Conservation (phyloP, 2,329 filamentous ascomycete genomes). For the Colletotrichum coccodes region DNA sequence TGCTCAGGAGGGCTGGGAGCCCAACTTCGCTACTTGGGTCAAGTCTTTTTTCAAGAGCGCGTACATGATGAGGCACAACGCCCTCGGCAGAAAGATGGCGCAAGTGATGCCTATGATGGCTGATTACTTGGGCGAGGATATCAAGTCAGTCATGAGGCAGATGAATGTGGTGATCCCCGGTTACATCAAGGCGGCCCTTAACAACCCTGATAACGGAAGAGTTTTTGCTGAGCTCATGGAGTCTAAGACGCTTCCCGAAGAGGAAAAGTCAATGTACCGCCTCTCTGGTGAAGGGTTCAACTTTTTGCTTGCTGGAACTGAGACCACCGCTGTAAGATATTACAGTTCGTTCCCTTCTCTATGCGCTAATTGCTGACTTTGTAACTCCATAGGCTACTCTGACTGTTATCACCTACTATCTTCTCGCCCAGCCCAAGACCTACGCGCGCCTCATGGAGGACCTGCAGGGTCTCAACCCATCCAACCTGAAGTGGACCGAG, state of each 20-base stretch:
- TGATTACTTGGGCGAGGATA: slow-evolving; percentile 37
- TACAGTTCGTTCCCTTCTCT: neutral
- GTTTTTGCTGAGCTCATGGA: slow-evolving; percentile 41
- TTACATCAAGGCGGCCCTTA: slow-evolving; percentile 37
- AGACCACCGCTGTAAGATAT: slow-evolving; percentile 50
- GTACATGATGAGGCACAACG: slow-evolving; percentile 46
- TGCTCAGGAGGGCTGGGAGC: slow-evolving; percentile 42
- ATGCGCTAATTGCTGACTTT: neutral
- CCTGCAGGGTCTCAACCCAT: slow-evolving; percentile 38
- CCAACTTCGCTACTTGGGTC: slow-evolving; percentile 48
- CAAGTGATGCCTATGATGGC: slow-evolving; percentile 38
- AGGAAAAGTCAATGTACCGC: slow-evolving; percentile 30
- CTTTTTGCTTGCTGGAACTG: slow-evolving; percentile 65
- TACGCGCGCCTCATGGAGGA: slow-evolving; percentile 39
- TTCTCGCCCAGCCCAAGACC: slow-evolving; percentile 39
- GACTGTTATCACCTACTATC: slow-evolving; percentile 40
- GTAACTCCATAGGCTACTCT: slow-evolving; percentile 36
- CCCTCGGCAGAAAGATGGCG: slow-evolving; percentile 39
- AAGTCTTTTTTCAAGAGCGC: slow-evolving; percentile 43
- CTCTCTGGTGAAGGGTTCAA: slow-evolving; percentile 28
- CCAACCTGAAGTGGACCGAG: slow-evolving; percentile 38
- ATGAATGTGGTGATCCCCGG: slow-evolving; percentile 39
- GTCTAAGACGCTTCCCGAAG: slow-evolving; percentile 33
- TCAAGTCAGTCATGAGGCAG: slow-evolving; percentile 39
- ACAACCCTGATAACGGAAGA: slow-evolving; percentile 37